These are phyloP conservation scores for Allium fistulosum DNA, from an alignment of 106 monocot species.

Conservation along the genomic window DNA sequence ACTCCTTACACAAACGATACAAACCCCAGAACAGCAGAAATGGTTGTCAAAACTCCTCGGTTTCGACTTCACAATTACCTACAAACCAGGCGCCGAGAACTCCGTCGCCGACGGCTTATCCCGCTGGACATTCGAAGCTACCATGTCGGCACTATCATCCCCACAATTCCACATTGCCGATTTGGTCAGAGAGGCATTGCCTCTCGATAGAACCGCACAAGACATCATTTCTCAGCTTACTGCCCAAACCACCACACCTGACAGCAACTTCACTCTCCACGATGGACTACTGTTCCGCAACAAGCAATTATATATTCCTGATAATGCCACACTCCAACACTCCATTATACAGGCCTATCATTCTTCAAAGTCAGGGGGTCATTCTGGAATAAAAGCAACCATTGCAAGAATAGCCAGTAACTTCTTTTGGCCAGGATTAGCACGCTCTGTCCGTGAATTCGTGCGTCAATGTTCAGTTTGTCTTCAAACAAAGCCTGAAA, in stretches of 20 bases:
- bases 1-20: background rate
- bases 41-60: too few species aligned
- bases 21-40: too few species aligned
- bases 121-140: background rate
- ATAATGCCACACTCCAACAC: background rate
- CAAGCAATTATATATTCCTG: background rate
- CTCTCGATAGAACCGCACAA: background rate
- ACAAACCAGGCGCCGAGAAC: background rate
- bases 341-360: background rate
- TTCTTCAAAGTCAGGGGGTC: background rate
- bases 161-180: background rate
- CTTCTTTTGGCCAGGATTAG: background rate
- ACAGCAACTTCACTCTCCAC: background rate
- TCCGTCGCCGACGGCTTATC: background rate
- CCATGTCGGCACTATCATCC: background rate
- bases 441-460: background rate
- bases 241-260: background rate
- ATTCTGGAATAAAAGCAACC: background rate
- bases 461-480: background rate
- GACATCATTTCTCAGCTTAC: background rate
- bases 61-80: background rate
- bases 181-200: background rate
- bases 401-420: background rate
- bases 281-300: background rate
- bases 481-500: background rate